These are phyloP conservation scores for Cichorium intybus DNA, from an alignment of 140 eudicot species.

Conservation along the genomic window DNA sequence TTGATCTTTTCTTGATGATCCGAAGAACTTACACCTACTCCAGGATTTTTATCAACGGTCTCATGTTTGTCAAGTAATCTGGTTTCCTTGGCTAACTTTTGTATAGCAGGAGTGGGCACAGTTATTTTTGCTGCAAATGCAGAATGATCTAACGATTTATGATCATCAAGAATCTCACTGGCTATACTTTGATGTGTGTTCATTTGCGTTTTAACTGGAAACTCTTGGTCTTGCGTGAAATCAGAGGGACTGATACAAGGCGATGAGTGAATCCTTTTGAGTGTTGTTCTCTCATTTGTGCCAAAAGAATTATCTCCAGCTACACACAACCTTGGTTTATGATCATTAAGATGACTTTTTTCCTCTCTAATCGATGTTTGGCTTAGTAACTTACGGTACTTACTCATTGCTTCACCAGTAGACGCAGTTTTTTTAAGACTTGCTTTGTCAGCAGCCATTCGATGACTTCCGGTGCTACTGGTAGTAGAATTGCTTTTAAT, in stretches of 20 bases:
- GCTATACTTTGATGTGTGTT: constrained; percentile 1
- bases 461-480: constrained; percentile 23
- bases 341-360: constrained; percentile 20
- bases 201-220: constrained; percentile 18
- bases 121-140: constrained; percentile 29
- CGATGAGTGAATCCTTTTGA: constrained; percentile 56
- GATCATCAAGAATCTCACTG: constrained; percentile 21
- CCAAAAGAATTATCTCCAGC: constrained; percentile 25
- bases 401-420: constrained; percentile 43
- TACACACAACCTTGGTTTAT: constrained; percentile 36
- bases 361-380: constrained; percentile 39
- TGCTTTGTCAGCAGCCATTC: constrained; percentile 11
- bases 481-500: constrained; percentile 32
- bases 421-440: constrained; percentile 46
- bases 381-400: constrained; percentile 47
- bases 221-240: constrained; percentile 30
- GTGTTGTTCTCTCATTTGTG: constrained; percentile 1
- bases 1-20: constrained; percentile 3
- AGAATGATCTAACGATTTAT: constrained; percentile 12
- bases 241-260: constrained; percentile 52
- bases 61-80: constrained; percentile 20
- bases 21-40: background rate
- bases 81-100: constrained; percentile 22
- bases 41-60: constrained; percentile 3
- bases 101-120: background rate